A percentile compares a stretch with the other conserved stretches of the same genome.
Conservation (phyloP, 1,284 basidiomycete species). For the Xerocomus amazonicus region DNA sequence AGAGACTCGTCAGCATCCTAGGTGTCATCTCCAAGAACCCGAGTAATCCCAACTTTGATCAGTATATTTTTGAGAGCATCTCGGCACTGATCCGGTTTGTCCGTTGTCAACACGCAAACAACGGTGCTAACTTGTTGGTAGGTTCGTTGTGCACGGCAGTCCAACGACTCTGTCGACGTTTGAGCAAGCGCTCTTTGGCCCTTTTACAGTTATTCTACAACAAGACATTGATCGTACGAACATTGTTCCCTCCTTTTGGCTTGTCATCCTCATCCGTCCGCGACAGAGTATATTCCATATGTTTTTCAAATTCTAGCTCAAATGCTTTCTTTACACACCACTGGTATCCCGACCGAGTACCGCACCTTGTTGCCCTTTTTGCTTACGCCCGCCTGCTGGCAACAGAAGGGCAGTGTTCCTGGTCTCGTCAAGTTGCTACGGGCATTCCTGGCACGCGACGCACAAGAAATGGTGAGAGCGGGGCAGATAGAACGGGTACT, state of each 20-base stretch:
- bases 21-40: constrained; percentile 92
- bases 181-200: constrained; percentile 81
- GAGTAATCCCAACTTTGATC: constrained; percentile 96
- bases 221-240: constrained; percentile 86
- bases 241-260: neutral
- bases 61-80: constrained; percentile 95
- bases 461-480: constrained; percentile 62
- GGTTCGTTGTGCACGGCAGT: constrained; percentile 76
- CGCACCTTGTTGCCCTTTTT: constrained; percentile 78
- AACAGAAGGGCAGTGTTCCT: constrained; percentile 93
- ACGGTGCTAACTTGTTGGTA: constrained; percentile 28
- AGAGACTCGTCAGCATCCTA: constrained; percentile 78
- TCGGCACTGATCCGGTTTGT: constrained; percentile 82
- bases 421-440: constrained; percentile 88
- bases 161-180: constrained; percentile 69
- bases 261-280: neutral
- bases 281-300: constrained; percentile 91
- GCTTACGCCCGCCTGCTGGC: constrained; percentile 87
- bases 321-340: constrained; percentile 83
- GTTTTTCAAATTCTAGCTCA: constrained; percentile 97
- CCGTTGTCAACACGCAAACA: neutral
- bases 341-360: constrained; percentile 74
- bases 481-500: constrained; percentile 80
- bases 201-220: constrained; percentile 86
- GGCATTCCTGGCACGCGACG: constrained; percentile 79